Percentiles rank a stretch among this genome's conserved stretches.
These are phyloP conservation scores for Populus pruinosa DNA, from an alignment of 345 rosid species.

Conservation along the genomic window DNA sequence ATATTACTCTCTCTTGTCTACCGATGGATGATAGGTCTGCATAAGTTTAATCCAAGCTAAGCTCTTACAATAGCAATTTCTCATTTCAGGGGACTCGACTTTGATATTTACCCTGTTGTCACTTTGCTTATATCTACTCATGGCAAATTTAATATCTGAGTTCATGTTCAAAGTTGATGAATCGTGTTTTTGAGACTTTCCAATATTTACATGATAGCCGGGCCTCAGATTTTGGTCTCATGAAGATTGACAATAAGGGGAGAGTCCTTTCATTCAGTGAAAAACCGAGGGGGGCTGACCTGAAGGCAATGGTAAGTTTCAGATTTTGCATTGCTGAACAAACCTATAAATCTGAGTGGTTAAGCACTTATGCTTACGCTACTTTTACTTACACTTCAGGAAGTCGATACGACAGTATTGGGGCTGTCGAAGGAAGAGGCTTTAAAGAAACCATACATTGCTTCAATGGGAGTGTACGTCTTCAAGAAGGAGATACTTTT, in stretches of 20 bases:
- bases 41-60: background rate
- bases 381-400: conserved; percentile 31
- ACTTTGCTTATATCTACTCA: background rate
- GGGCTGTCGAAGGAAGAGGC: conserved; percentile 85
- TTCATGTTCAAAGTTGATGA: background rate
- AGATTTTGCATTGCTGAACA: background rate
- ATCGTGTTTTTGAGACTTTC: conserved; percentile 11
- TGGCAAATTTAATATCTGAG: background rate
- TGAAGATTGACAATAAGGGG: conserved; percentile 93
- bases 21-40: conserved; percentile 78
- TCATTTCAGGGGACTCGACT: too few species aligned
- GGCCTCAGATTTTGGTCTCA: conserved; percentile 94
- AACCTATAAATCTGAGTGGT: background rate
- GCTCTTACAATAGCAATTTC: too few species aligned
- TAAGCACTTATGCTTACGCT: background rate
- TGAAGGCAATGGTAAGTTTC: conserved; percentile 72
- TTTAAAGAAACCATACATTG: conserved; percentile 83
- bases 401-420: conserved; percentile 78
- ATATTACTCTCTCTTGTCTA: conserved; percentile 75
- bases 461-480: conserved; percentile 94
- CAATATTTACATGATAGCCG: conserved; percentile 57
- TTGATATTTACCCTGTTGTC: too few species aligned
- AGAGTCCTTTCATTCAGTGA: conserved; percentile 79
- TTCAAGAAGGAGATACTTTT: conserved; percentile 94
- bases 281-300: conserved; percentile 78